Evolutionary conservation across 2,329 filamentous ascomycete species (phyloP), one percentile per base, ranked within the genome.

Genomic region (Fusarium sublunatum): DNA sequence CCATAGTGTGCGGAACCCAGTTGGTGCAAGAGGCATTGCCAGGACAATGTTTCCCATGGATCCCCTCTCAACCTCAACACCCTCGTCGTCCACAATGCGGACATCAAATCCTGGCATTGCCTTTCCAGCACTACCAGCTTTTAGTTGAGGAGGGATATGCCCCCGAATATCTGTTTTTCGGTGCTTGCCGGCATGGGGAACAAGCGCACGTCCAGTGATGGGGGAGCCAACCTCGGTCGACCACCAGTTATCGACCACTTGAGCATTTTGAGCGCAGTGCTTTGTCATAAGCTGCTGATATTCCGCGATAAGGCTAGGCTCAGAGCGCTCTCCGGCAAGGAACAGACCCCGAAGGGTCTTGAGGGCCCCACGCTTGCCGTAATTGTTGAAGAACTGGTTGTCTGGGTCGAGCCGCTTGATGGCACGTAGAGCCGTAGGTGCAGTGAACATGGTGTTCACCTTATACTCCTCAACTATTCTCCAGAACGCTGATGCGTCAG

Each of bases 41-140:
- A 98, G 82, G 9, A 97, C 93, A 60, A 97, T 95, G 73, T 97
- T 97, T 0, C 93, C 94, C 91, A 96, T 96, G 22, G 79, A 86
- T 2, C 91, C 91, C 28, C 77, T 81, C n/a, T 83, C 75, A 0
- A 96, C 81, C 73, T 93, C 89, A 2, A 83, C 82, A 6, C 93
- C 93, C 1, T 86, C 79, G 69, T 97, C 93, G 72, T 96, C 88
- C 3, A 97, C 92, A 12, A 94, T 83, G 13, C 89, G 85, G 4
- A 97, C 90, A 69, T 97, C 91, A 70, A 96, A 97, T 0, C 93
- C 94, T 0, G 93, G 93, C 88, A 96, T 92, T 0, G 93, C 86
- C 73, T 96, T 95, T 1, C 93, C 93, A 6, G 93, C 94, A 58
- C 91, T 94, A 1, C 94, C 94, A 1, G 93, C 91, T 68, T 90